Evolutionary conservation across 2,329 filamentous ascomycete genomes (phyloP).

Genomic region (Colletotrichum sp.): DNA sequence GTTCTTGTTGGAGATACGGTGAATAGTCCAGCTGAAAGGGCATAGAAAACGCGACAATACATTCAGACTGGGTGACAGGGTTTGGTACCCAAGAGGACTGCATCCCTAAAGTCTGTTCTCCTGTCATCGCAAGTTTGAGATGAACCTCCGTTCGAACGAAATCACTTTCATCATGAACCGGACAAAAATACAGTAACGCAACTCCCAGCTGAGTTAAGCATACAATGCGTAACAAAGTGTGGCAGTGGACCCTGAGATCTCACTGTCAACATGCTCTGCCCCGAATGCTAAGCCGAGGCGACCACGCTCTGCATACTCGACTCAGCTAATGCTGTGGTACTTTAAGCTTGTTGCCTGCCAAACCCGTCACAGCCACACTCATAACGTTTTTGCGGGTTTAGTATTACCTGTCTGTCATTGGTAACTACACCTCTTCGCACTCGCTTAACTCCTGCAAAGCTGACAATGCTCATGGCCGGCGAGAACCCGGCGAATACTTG

Average conservation of each 20-base stretch:
- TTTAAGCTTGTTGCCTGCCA: background rate
- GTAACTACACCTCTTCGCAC: background rate
- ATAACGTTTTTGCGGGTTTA: background rate
- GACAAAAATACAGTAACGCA: rapidly evolving
- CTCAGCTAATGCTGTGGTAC: background rate
- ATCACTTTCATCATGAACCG: background rate
- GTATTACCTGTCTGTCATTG: background rate
- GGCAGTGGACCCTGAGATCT: background rate
- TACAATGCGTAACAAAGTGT: background rate
- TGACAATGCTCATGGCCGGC: background rate
- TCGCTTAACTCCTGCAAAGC: background rate
- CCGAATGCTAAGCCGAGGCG: background rate
- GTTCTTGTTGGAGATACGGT: background rate
- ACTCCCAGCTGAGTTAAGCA: background rate
- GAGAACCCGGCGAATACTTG: background rate
- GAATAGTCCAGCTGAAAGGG: rapidly evolving
- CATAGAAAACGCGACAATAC: rapidly evolving
- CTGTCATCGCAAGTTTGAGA: background rate
- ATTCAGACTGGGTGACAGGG: background rate
- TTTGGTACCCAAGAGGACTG: rapidly evolving
- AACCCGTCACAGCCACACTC: background rate
- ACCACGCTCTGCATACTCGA: background rate
- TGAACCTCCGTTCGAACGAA: background rate
- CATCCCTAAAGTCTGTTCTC: background rate
- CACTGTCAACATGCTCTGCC: background rate